Evolutionary conservation across 306 rosid species (phyloP), one percentile per base, ranked within the genome.

Genomic region (Vigna radiata): DNA sequence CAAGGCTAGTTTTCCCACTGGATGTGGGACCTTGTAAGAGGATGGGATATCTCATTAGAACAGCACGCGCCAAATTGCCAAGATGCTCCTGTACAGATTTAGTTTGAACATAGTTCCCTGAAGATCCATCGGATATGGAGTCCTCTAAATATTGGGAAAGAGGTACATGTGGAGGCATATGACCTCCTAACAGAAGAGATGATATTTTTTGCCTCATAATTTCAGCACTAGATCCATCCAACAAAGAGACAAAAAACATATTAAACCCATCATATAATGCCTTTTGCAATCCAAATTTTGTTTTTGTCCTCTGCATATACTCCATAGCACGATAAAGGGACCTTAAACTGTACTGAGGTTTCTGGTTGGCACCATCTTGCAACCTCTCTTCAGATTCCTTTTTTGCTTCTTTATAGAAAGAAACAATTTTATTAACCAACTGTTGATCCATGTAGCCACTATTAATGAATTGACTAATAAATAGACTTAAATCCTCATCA

Each of bases 21-120:
- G 98, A 95, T 0, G 97, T 95, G 49, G 98, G 98, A 46, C 98
- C 98, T 86, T 95, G 98, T 86, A 95, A 82, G 58, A 95, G 95
- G 43, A 95, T 92, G 37, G 98, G 97, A 81, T 92, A 95, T 79
- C 86, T 88, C 73, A 91, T 79, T 58, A 91, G 85, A 77, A 92
- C 90, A 21, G 97, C 96, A 64, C 98, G 85, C 52, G 93, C 91
- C 88, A 92, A 82, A 82, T 83, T 90, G 47, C 87, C 86, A 67
- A 95, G 91, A 80, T 92, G 94, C 79, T 90, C 93, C 78, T 73
- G 71, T 16, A 95, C 94, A 78, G 96, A 89, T 78, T 68, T 82
- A 61, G 98, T 92, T 82, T 80, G 69, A 67, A 89, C 86, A 77
- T 92, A 95, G 49, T 23, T 78, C 46, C 73, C 81, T 27, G 77